Percentiles rank a stretch among this genome's conserved stretches.
phyloP scores from a whole-genome alignment of 2,329 filamentous ascomycete species.

The Penicillium sp. region DNA sequence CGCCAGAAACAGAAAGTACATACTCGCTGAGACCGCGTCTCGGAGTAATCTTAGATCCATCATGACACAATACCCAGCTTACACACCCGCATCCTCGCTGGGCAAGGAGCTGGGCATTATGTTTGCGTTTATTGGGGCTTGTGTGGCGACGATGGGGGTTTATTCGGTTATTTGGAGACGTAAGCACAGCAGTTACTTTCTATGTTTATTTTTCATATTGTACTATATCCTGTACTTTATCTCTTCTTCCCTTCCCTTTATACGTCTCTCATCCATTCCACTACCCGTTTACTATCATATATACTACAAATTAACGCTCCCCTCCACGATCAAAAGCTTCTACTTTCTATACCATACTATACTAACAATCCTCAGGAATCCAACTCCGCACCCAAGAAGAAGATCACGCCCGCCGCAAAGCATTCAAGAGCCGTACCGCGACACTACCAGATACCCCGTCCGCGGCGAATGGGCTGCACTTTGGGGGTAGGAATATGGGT shows the following conservation, averaged over 20 bases:
- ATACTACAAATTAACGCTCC: too few relatives aligned
- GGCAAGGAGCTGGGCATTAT: slow-evolving; percentile 47
- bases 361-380: slow-evolving; percentile 1
- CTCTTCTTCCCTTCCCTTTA: too few relatives aligned
- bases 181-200: not conserved
- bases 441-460: slow-evolving; percentile 7
- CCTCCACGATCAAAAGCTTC: too few relatives aligned
- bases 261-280: not conserved
- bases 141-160: slow-evolving; percentile 40
- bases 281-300: too few relatives aligned
- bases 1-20: too few relatives aligned
- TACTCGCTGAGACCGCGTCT: not conserved
- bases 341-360: too few relatives aligned
- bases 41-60: not conserved
- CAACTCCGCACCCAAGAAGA: slow-evolving; percentile 33
- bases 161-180: slow-evolving; percentile 45
- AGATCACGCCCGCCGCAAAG: slow-evolving; percentile 43
- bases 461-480: not conserved
- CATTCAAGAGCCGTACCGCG: slow-evolving; percentile 28
- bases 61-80: slow-evolving; percentile 31
- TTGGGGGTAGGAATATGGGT: slow-evolving; percentile 1
- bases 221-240: too few relatives aligned
- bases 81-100: slow-evolving; percentile 40
- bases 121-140: slow-evolving; percentile 46
- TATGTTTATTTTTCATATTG: too few relatives aligned